Evolutionary conservation across 192 early-diverging fungal species (phyloP).

Genomic region (Umbelopsis vinacea): DNA sequence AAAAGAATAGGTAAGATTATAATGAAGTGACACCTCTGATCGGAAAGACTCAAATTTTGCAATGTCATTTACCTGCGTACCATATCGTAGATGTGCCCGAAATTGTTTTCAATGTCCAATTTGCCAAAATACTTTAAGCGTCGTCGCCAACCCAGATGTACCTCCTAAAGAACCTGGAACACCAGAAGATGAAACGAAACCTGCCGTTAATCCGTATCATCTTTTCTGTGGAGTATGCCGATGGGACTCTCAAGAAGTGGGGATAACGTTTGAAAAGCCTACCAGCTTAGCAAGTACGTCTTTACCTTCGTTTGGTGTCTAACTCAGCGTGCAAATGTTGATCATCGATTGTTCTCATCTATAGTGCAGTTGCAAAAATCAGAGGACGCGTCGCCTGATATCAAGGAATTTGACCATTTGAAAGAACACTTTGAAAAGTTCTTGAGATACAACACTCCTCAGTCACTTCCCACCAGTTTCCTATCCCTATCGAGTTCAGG

Average conservation of each 20-base stretch:
- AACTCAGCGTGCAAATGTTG: neutral
- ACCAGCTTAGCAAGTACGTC: slow-evolving; percentile 83
- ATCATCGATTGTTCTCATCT: neutral
- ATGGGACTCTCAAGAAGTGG: slow-evolving; percentile 93
- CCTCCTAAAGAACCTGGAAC: slow-evolving; percentile 26
- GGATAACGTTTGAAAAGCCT: slow-evolving; percentile 91
- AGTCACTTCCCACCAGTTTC: slow-evolving; percentile 37
- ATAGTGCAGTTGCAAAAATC: slow-evolving; percentile 81
- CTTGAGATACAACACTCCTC: slow-evolving; percentile 52
- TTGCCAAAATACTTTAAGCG: slow-evolving; percentile 79
- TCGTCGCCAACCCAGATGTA: slow-evolving; percentile 62
- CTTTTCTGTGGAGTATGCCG: slow-evolving; percentile 85
- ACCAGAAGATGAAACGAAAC: neutral
- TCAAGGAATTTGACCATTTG: slow-evolving; percentile 83
- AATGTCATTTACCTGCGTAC: neutral
- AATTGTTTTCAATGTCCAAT: slow-evolving; percentile 95
- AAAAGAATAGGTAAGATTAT: slow-evolving; percentile 78
- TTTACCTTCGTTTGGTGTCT: neutral
- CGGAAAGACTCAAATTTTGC: neutral
- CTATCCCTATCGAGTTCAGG: slow-evolving; percentile 35
- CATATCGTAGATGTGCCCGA: slow-evolving; percentile 70
- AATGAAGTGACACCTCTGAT: neutral
- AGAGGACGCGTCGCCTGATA: slow-evolving; percentile 69
- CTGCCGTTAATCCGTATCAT: slow-evolving; percentile 61
- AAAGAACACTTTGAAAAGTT: slow-evolving; percentile 86